Percentiles rank a stretch among this genome's conserved stretches.
Evolutionary conservation across 306 rosid species (phyloP).

Genomic region (Aeschynomene evenia): DNA sequence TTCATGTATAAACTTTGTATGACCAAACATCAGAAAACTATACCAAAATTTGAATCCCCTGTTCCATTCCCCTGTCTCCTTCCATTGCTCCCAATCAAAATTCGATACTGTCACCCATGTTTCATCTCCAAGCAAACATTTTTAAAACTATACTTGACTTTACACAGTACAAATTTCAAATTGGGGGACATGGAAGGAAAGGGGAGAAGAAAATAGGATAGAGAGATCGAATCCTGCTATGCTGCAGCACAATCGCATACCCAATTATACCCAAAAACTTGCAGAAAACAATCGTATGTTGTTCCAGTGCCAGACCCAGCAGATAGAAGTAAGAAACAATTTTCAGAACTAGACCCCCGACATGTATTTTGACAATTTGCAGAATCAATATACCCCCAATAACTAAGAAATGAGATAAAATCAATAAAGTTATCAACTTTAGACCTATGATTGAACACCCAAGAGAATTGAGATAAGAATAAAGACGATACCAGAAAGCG

Average conservation of each 20-base stretch:
- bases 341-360: constrained; percentile 1
- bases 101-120: too few relatives aligned
- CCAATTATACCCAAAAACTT: background rate
- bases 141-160: too few relatives aligned
- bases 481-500: constrained; percentile 67
- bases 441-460: background rate
- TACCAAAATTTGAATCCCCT: background rate
- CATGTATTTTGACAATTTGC: background rate
- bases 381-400: background rate
- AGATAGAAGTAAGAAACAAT: background rate
- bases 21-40: background rate
- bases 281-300: background rate
- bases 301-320: background rate
- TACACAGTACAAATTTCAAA: background rate
- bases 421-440: background rate
- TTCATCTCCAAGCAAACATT: too few relatives aligned
- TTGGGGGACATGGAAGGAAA: background rate
- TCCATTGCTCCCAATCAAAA: too few relatives aligned
- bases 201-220: too few relatives aligned
- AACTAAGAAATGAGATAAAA: background rate
- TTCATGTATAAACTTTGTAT: background rate
- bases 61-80: background rate
- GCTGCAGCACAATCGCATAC: background rate
- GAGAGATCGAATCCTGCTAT: too few relatives aligned
- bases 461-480: background rate